Conservation (phyloP, 495 filamentous ascomycete genomes). For the Aspergillus indologenus region DNA sequence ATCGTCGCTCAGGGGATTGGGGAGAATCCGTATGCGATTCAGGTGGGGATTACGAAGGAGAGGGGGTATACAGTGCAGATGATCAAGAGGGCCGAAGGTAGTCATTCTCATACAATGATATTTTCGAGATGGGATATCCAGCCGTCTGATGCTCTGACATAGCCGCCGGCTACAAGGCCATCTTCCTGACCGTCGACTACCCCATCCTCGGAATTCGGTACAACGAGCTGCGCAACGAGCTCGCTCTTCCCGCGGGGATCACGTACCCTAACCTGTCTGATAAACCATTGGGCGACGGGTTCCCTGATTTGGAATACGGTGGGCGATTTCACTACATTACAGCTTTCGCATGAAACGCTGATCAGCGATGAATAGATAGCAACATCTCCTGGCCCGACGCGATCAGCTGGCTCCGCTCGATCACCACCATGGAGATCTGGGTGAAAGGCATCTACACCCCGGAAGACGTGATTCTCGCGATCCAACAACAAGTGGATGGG, state of each 20-base stretch:
- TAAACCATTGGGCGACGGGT: neutral
- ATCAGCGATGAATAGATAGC: no score
- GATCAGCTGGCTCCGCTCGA: constrained; percentile 40
- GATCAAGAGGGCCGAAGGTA: constrained; percentile 73
- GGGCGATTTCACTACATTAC: no score
- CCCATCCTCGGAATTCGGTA: constrained; percentile 63
- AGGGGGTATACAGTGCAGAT: constrained; percentile 75
- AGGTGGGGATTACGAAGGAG: constrained; percentile 88
- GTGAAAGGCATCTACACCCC: constrained; percentile 57
- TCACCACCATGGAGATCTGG: constrained; percentile 55
- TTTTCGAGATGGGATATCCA: constrained; percentile 31
- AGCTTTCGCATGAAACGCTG: no score
- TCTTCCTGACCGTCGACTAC: constrained; percentile 82
- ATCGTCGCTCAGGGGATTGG: constrained; percentile 33
- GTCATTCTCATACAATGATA: constrained; percentile 39
- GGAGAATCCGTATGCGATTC: constrained; percentile 46
- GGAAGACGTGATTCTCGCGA: constrained; percentile 52
- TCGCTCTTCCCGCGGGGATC: constrained; percentile 34
- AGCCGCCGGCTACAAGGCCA: constrained; percentile 51
- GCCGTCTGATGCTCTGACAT: no score
- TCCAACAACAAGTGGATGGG: constrained; percentile 53
- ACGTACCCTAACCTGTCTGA: constrained; percentile 26
- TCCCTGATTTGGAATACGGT: no score
- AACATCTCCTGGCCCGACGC: constrained; percentile 49
- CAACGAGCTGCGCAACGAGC: constrained; percentile 42